Base-by-base conservation (phyloP, 345 rosid genomes). In the Pugionium dolabratum region DNA sequence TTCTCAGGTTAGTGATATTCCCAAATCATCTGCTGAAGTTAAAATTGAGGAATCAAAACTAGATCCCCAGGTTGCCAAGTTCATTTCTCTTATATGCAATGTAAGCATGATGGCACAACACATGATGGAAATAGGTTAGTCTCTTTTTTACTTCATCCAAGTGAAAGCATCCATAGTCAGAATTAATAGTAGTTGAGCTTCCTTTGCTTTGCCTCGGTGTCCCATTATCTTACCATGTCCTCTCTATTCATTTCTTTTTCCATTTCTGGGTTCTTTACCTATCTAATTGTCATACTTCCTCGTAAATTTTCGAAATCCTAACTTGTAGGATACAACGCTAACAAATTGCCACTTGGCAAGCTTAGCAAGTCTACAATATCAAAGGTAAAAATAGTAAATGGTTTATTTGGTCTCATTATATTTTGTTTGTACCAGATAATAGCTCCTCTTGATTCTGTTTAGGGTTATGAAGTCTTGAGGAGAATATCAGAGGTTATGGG, bases 271-370 rank as follows among this genome's bases (percentile, higher is more conserved):
- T 70, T 62, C 45, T 18, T 60, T 28, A 35, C 67, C 42, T 60
- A 8, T 70, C 47, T 70, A 54, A 37, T 36, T 46, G 4, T 53
- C 35, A 31, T 45, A 45, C 61, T 59, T 32, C 54, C 7, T 59
- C 62, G 54, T 25, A 73, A 36, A 2, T 5, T 60, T 66, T 60
- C n/a, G 4, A 26, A 43, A 4, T 62, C 60, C 28, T 43, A n/a
- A 41, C 45, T 7, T 80, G 80, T 74, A 76, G 79, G 79, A 69
- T 87, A 89, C 69, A 84, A 92, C 70, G 95, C 95, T 78, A 83
- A 89, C 62, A 89, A 87, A 81, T 71, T 92, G 82, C 96, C 98
- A 26, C 96, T 92, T 41, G 98, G 98, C 9, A 92, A 86, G 78
- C 81, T 92, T 64, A 92, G 96, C 83, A 86, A 81, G 82, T 67